Evolutionary conservation across 306 rosid species (phyloP).

Genomic region (Rosa multiflora): DNA sequence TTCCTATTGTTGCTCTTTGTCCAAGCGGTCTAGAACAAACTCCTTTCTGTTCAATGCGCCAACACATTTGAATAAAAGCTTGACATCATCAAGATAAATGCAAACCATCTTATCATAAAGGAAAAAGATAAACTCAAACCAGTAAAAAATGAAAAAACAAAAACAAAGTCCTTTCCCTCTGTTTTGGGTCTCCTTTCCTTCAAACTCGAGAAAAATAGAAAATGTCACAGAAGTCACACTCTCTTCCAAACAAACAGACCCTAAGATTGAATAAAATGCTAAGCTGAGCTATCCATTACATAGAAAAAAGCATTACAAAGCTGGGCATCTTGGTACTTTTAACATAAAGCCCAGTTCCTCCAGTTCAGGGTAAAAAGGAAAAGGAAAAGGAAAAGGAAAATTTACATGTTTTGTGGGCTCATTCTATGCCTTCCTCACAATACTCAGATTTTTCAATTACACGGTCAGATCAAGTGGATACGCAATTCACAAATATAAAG

Average conservation of each 20-base stretch:
- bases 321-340: not conserved
- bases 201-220: not conserved
- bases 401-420: not conserved
- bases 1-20: not conserved
- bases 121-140: not conserved
- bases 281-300: not conserved
- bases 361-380: not conserved
- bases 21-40: not conserved
- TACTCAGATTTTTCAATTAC: too few relatives aligned
- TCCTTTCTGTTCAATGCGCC: not conserved
- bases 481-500: too few relatives aligned
- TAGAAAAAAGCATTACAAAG: not conserved
- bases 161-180: not conserved
- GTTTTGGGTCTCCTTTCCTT: not conserved
- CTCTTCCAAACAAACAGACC: not conserved
- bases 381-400: not conserved
- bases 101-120: not conserved
- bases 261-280: not conserved
- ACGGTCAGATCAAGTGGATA: too few relatives aligned
- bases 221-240: not conserved
- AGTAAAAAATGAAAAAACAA: not conserved
- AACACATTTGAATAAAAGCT: not conserved
- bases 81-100: conserved; percentile 5
- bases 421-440: not conserved
- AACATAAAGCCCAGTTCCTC: not conserved